Base-by-base conservation (phyloP, 2,329 filamentous ascomycete genomes). In the Catunica adiposa region DNA sequence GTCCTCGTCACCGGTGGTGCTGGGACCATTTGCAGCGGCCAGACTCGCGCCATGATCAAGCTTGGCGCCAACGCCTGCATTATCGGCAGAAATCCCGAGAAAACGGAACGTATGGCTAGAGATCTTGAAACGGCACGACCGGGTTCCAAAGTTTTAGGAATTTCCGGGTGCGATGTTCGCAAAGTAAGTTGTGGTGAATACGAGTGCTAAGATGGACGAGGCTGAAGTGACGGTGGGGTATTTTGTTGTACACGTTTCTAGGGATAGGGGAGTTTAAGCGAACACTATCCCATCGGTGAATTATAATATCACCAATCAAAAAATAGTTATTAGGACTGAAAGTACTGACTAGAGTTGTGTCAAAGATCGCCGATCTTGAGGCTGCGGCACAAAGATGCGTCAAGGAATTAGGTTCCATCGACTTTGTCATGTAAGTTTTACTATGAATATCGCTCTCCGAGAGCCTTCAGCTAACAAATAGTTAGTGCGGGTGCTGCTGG, bases 1-100 rank as follows among this genome's bases (percentile, higher is more conserved):
- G 79, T 90, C 62, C 95, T 97, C 70, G 94, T 94, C 64, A 98
- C 92, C 2, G 92, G 92, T 58, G 92, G 92, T 54, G 89, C 89
- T 3, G 90, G 92, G 56, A 84, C 85, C 25, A 97, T 98, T 65
- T 96, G 92, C 73, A 92, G 85, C 63, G 89, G 86, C 56, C 92
- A 97, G 72, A 92, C 94, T 31, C 80, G 89, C 61, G 92, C 92
- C 3, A 74, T 98, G 58, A 89, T 98, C 23, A 79, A 89, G 60
- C 80, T 98, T 6, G 92, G 92, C 54, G 90, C 89, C 47, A 84
- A 97, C 63, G 92, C 92, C 52, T 94, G 86, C 69, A 97, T 98
- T 64, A 79, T 97, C 56, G 92, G 92, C 42, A 84, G 92, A 62
- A 95, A 87, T 66, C 78, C 83, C 47, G 81, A 87, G 62, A 96